Base-by-base conservation (phyloP, 163 green algal species). In the Volvox carteri region DNA sequence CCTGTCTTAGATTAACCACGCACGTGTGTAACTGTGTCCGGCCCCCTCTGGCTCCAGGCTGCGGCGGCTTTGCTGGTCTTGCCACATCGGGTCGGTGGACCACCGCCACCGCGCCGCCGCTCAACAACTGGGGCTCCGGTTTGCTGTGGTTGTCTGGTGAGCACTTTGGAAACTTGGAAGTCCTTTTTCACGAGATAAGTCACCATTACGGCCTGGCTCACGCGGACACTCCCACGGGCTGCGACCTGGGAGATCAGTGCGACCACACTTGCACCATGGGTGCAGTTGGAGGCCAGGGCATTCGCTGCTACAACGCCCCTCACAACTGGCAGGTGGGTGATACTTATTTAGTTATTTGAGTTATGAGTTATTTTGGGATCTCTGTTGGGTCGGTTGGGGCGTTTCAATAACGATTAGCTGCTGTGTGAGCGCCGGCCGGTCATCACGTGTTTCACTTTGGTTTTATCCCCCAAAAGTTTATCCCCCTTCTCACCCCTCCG, bases 221-320 rank as follows among this genome's bases (percentile, higher is more conserved):
- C 35, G 81, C 62, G 41, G 56, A n/a, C 35, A 25, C 70, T 28
- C 65, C 81, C 0, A 46, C 33, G 19, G 46, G 35, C 21, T 87
- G 65, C 67, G 44, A 41, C 11, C 16, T 78, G 23, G 3, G 1
- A 4, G 81, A 87, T 48, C 81, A 87, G 44, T 87, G 81, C 46
- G 81, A 87, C 81, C 54, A 78, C 81, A 70, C 62, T 4, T 87
- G 81, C 46, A 18, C 65, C 19, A 87, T 87, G 81, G 81, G 81
- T 25, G 67, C 46, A 1, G 14, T 19, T 8, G 67, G 65, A 16
- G 67, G 67, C 21, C 81, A 87, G 48, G 78, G 78, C 78, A 86
- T 86, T 16, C 78, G 78, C 60, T 87, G 81, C 46, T 30, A 58
- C 39, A 78, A 78, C 70, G 70, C 70, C 2, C 37, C 70, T 25